Base-by-base conservation (phyloP, 768 basidiomycete species). In the Lentinula aciculospora region DNA sequence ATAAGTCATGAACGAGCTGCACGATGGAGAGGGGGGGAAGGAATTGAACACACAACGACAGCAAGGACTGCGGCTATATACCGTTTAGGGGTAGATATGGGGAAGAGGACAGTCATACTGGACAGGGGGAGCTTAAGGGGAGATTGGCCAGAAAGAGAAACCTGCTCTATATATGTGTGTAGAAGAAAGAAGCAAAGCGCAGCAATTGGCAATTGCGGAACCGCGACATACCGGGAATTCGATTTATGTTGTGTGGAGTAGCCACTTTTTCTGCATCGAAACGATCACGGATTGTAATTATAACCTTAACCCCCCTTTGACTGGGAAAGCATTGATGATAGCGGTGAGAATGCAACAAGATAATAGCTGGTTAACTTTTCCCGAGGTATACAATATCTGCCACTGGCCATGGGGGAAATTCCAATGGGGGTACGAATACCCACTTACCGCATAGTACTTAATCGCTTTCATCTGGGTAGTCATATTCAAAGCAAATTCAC, bases 71-170 rank as follows among this genome's bases (percentile, higher is more conserved):
- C 68, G 31, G 80, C 57, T 50, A 88, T 68, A 58, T 84, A 82
- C 63, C 85, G 80, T 73, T 81, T 76, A 45, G 83, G 79, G 50
- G 85, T 81, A 78, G 84, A 78, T 77, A 83, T 80, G 68, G 64
- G 60, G 49, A 59, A 51, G 53, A 69, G 47, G 58, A 56, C 60
- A 53, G 58, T 56, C 64, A 68, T 66, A 57, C 39, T 50, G 60
- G 34, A 49, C 15, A 32, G 37, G 21, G 56, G 31, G 32, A 29
- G 51, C 19, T 25, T n/a, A 32, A 27, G 21, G 56, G 31, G 32
- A 29, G 51, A 10, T 25, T n/a, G 10, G 21, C 8, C 13, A 25
- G 21, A 40, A 54, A 42, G 32, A 42, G 23, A 31, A 50, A 10
- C 19, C 49, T 34, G 49, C 36, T 32, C 29, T n/a, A 19, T 6